Base-by-base conservation (phyloP, 2,329 filamentous ascomycete species). In the Volutella citrinella region DNA sequence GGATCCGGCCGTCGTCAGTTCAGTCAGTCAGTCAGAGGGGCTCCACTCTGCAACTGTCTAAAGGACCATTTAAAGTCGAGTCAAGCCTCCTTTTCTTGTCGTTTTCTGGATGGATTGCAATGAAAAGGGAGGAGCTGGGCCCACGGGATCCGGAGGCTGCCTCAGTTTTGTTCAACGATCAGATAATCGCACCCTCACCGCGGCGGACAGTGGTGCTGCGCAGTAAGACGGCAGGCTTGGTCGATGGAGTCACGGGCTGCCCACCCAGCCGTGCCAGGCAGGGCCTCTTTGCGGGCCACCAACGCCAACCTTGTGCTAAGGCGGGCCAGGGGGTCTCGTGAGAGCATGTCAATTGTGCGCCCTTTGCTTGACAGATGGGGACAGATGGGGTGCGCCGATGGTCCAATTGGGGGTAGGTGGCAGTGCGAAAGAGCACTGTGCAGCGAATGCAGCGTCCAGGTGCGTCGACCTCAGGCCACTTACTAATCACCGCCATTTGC, bases 301-400 rank as follows among this genome's bases (percentile, higher is more conserved):
- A 38, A 46, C 45, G 34, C 39, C 36, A 43, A 31, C 36, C 27
- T 35, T 32, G 27, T 28, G n/a, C n/a, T n/a, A n/a, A n/a, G n/a
- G n/a, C n/a, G n/a, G n/a, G n/a, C n/a, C n/a, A n/a, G n/a, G 38
- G 38, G 48, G 48, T 49, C 46, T 43, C 46, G 43, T 40, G 45
- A 42, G 40, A 43, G 36, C 38, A 48, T 52, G 49, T 52, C 50
- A 44, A 46, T 27, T 27, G 35, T 42, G 45, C 51, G 51, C 51
- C 51, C 51, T 54, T 54, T 51, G 42, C 38, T 54, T 54, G 51
- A 54, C 51, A 54, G 43, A 46, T 40, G 40, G 36, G 41, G 40
- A 45, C 47, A 38, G 21, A n/a, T n/a, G n/a, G n/a, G n/a, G n/a
- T n/a, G n/a, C n/a, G n/a, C n/a, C n/a, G n/a, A n/a, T n/a, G n/a